Conservation (phyloP, 108 stramenopile species). For the Nannochloropsis salina region DNA sequence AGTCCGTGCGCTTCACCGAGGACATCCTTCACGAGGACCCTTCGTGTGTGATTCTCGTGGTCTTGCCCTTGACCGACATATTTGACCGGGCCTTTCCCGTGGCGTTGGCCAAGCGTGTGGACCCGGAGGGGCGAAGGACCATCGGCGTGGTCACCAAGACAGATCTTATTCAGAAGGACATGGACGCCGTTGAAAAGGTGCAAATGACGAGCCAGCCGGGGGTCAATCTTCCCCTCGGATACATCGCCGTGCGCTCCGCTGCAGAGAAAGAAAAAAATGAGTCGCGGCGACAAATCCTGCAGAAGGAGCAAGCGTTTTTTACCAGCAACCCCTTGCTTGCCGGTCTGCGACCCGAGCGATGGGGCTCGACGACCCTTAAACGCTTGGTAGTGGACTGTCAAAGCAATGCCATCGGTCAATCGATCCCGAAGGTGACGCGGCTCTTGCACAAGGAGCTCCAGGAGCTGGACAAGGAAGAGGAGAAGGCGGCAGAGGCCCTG, state of each 20-base stretch:
- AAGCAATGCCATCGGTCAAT: slow-evolving; percentile 10
- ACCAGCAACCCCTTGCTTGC: not conserved
- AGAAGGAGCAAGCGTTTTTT: not conserved
- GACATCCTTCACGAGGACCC: not conserved
- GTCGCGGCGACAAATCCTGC: not conserved
- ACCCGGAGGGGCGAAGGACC: slow-evolving; percentile 20
- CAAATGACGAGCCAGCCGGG: slow-evolving; percentile 1
- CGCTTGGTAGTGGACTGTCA: not conserved
- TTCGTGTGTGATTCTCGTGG: not conserved
- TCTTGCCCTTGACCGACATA: not conserved
- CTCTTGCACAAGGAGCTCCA: not conserved
- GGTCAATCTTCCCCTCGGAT: not conserved
- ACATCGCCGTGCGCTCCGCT: slow-evolving; percentile 5
- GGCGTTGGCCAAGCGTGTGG: slow-evolving; percentile 21
- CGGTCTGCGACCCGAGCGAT: not conserved
- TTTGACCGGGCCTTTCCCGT: slow-evolving; percentile 13
- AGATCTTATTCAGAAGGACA: slow-evolving; percentile 21
- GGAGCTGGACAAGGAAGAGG: slow-evolving; percentile 10
- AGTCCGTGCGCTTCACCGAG: not conserved
- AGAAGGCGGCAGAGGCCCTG: not conserved
- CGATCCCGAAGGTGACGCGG: not conserved
- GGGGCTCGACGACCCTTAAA: not conserved
- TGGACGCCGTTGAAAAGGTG: not conserved
- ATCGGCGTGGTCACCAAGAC: slow-evolving; percentile 33
- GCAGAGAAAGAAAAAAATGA: not conserved